Percentiles rank a stretch among this genome's conserved stretches.
These are phyloP conservation scores for Fusarium ambrosium DNA, from an alignment of 2,329 filamentous ascomycete species.

Conservation along the genomic window DNA sequence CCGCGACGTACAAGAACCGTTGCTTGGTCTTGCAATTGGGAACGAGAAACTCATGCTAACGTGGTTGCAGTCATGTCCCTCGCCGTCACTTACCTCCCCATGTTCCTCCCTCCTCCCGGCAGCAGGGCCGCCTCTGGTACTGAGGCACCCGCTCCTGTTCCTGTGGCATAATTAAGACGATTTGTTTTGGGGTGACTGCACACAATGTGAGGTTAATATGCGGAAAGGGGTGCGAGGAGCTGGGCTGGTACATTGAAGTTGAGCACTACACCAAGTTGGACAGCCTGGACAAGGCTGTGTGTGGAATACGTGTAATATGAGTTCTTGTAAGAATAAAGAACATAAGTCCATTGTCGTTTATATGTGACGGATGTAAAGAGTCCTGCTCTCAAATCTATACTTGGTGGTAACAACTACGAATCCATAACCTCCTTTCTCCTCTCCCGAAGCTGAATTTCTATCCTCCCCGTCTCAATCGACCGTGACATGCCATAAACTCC, in stretches of 20 bases:
- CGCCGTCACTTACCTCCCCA: constrained; percentile 63
- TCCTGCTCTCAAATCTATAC: neutral
- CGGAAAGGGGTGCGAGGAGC: neutral
- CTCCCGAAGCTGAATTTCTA: neutral
- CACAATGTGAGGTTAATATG: constrained; percentile 9
- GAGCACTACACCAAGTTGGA: constrained; percentile 9
- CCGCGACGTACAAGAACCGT: neutral
- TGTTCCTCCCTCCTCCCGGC: constrained; percentile 62
- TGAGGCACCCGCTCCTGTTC: constrained; percentile 45
- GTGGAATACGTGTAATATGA: constrained; percentile 12
- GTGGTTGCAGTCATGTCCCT: constrained; percentile 69
- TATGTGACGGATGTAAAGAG: neutral
- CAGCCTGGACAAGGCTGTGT: neutral
- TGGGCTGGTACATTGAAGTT: constrained; percentile 15
- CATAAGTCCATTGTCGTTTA: neutral
- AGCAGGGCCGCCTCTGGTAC: constrained; percentile 51
- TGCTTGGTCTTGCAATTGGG: neutral
- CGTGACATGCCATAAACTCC: neutral
- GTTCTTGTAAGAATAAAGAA: constrained; percentile 16
- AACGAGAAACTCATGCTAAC: constrained; percentile 16
- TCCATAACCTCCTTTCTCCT: neutral
- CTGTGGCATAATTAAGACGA: constrained; percentile 25
- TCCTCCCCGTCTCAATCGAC: neutral
- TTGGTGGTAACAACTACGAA: neutral
- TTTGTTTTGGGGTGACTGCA: neutral